phyloP scores from a whole-genome alignment of 2,329 filamentous ascomycete genomes.

The Colletotrichum horii region DNA sequence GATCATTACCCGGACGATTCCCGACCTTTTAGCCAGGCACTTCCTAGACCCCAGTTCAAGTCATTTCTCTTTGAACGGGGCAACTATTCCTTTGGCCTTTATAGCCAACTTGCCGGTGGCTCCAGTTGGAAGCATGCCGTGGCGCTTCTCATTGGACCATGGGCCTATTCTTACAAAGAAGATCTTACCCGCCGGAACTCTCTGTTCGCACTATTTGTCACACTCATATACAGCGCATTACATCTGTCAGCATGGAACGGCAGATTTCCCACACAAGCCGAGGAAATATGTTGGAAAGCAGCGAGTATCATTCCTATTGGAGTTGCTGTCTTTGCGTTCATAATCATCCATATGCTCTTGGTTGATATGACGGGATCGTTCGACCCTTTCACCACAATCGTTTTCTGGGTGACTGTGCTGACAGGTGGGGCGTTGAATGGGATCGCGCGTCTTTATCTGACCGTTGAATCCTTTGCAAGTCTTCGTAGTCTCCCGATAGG shows the following conservation, averaged over 20 bases:
- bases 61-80: fast-evolving
- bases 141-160: not conserved
- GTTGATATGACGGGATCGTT: too few species aligned
- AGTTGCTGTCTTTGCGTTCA: fast-evolving
- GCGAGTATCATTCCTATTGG: fast-evolving
- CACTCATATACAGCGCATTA: not conserved
- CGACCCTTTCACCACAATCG: too few species aligned
- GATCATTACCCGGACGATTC: fast-evolving
- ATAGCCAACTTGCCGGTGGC: too few species aligned
- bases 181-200: too few species aligned
- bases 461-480: not conserved
- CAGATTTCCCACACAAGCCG: not conserved
- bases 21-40: fast-evolving
- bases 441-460: not conserved
- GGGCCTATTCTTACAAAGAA: fast-evolving
- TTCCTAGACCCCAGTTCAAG: fast-evolving
- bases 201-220: fast-evolving
- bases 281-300: not conserved
- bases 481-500: not conserved
- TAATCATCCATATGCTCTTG: too few species aligned
- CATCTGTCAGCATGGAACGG: not conserved
- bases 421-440: too few species aligned
- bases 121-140: too few species aligned
- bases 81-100: too few species aligned
- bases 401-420: too few species aligned